Evolutionary conservation across 768 basidiomycete genomes (phyloP).

Genomic region (Rhodotorula taiwanensis): DNA sequence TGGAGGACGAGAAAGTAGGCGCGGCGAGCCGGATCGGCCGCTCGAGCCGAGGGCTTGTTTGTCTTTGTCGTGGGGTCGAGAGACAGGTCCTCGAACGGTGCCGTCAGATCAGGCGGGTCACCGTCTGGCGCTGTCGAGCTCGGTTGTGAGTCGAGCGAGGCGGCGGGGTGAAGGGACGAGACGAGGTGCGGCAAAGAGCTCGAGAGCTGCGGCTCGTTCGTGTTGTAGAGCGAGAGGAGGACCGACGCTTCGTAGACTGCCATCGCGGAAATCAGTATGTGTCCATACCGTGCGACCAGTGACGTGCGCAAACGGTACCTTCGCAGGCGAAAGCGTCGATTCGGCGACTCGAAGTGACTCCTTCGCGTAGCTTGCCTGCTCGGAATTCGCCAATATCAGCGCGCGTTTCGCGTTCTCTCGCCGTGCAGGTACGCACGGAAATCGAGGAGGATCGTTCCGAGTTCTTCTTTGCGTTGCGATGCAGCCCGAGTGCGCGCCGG

Average conservation of each 20-base stretch:
- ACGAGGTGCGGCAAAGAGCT: slow-evolving; percentile 30
- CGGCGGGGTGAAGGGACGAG: slow-evolving; percentile 10
- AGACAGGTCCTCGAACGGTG: too few relatives aligned
- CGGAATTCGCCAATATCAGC: background rate
- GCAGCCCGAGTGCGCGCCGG: background rate
- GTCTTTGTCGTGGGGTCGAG: background rate
- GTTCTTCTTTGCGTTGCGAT: slow-evolving; percentile 1
- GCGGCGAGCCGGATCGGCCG: background rate
- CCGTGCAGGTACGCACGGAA: slow-evolving; percentile 8
- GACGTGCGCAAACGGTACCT: slow-evolving; percentile 8
- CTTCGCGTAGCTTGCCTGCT: slow-evolving; percentile 35
- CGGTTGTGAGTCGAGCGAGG: background rate
- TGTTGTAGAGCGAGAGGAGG: slow-evolving; percentile 13
- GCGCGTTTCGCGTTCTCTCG: background rate
- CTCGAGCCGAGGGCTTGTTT: background rate
- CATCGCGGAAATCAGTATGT: background rate
- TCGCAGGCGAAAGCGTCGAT: slow-evolving; percentile 24
- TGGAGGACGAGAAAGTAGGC: slow-evolving; percentile 19
- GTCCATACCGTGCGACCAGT: accelerated
- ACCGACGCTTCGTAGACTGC: slow-evolving; percentile 29
- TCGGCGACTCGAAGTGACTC: slow-evolving; percentile 18
- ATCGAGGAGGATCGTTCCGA: slow-evolving; percentile 32
- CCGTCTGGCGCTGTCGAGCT: too few relatives aligned
- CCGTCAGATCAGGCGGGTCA: too few relatives aligned
- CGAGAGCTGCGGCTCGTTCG: slow-evolving; percentile 27